Evolutionary conservation across 106 monocot species (phyloP), one percentile per base, ranked within the genome.

Genomic region (Dendrobium nobile): DNA sequence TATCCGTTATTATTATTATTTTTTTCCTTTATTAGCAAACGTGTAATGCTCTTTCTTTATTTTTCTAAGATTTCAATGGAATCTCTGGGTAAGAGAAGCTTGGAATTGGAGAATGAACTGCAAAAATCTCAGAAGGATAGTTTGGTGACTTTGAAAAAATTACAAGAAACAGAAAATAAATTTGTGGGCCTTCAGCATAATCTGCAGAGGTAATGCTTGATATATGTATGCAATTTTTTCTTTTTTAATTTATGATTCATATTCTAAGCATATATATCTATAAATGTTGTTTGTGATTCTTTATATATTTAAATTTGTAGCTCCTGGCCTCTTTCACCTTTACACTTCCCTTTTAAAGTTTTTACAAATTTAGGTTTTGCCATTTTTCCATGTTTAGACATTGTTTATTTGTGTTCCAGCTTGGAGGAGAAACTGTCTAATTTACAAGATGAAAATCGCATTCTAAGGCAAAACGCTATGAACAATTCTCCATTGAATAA

Each of bases 361-460:
- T 74, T 65, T 65, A 65, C 17, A 2, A 19, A 31, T 4, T 58
- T 58, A 19, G 55, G 42, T 51, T 18, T 61, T 20, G 20, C 13
- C 64, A 31, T 79, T 3, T 31, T 22, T 58, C 44, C 19, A 28
- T 51, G 11, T 44, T 43, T 45, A 28, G 33, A 61, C 0, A 22
- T n/a, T 54, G 54, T 37, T 58, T 7, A 18, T 26, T 22, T 41
- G 45, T 72, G 42, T 85, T 37, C 68, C 78, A 98, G 98, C 67
- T 81, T 98, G 88, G 89, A 92, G 78, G 92, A 92, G 73, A 94
- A 95, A 75, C 86, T 98, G 18, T 84, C 88, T 41, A 91, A 75
- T 75, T 78, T 91, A 75, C 85, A 91, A 83, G 85, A 91, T 81
- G 98, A 98, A 82, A 98, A 98, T 67, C 92, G 86, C 54, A 80